These are phyloP conservation scores for Hanseniaspora occidentalis DNA, from an alignment of 805 yeast genomes.

Conservation along the genomic window DNA sequence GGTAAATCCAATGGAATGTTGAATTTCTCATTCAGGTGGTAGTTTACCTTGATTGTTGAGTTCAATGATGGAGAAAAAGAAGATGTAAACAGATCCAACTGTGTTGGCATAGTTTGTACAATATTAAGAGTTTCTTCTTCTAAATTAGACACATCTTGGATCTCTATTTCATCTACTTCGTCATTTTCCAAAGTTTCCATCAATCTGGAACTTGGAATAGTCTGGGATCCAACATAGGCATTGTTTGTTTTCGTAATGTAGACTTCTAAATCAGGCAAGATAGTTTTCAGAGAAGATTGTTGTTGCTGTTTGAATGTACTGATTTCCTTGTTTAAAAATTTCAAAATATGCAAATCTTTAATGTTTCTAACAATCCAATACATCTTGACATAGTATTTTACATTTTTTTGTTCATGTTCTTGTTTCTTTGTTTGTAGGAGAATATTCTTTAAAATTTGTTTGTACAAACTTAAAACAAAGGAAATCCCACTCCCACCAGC, in stretches of 20 bases:
- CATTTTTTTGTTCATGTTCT: conserved; percentile 1
- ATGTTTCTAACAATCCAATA: conserved; percentile 43
- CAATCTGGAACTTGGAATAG: too few relatives aligned
- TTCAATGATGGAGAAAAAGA: neutral
- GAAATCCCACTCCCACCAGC: conserved; percentile 72
- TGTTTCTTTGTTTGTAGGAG: neutral
- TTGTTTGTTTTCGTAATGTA: conserved; percentile 30
- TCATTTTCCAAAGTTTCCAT: neutral
- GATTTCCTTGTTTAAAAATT: neutral
- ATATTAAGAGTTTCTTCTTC: too few relatives aligned
- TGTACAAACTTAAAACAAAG: conserved; percentile 28
- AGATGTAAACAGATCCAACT: too few relatives aligned
- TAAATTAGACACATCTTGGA: neutral
- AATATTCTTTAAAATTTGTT: neutral
- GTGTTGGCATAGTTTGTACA: too few relatives aligned
- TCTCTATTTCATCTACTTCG: neutral
- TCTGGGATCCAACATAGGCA: too few relatives aligned
- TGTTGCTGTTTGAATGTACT: neutral
- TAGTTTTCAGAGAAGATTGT: too few relatives aligned
- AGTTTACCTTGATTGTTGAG: neutral
- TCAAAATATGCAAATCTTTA: conserved; percentile 29
- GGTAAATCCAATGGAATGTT: neutral
- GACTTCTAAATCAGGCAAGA: conserved; percentile 15
- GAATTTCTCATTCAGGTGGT: neutral
- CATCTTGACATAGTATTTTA: conserved; percentile 14